A percentile compares a stretch with the other conserved stretches of the same genome.
Evolutionary conservation across 75 land plant genomes (phyloP).

Genomic region (Pinus tabuliformis): DNA sequence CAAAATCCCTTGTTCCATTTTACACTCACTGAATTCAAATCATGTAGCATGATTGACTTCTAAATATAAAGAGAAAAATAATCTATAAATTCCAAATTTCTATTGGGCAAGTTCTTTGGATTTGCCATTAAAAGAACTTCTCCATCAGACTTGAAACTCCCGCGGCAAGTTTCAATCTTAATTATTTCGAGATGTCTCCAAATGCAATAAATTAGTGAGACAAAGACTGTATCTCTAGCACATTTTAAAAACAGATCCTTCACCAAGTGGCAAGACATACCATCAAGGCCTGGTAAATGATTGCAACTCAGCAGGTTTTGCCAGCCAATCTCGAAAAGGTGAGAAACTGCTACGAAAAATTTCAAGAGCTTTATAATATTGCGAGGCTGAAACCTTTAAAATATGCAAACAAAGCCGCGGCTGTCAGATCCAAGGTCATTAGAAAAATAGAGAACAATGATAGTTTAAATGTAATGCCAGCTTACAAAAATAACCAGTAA

Average conservation of each 20-base stretch:
- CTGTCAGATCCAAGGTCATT: neutral
- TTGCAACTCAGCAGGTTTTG: conserved; percentile 7
- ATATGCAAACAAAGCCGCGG: neutral
- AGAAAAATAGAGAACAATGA: neutral
- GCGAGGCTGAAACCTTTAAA: conserved; percentile 2
- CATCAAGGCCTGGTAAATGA: neutral
- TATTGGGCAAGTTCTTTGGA: neutral
- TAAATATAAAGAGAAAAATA: neutral
- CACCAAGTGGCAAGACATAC: neutral
- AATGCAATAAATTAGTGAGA: neutral
- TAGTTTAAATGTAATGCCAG: no score
- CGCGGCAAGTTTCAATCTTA: neutral
- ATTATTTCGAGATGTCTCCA: neutral
- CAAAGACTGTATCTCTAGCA: neutral
- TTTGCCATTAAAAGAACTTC: neutral
- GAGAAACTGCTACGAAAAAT: conserved; percentile 1
- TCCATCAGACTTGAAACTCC: conserved; percentile 1
- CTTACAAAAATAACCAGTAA: no score
- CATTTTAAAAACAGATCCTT: neutral
- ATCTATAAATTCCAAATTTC: neutral
- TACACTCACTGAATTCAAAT: neutral
- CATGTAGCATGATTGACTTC: neutral
- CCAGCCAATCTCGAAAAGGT: neutral
- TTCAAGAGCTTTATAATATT: conserved; percentile 3
- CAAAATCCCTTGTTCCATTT: neutral